Conservation (phyloP, 768 basidiomycete species). For the Austroboletus festivus region DNA sequence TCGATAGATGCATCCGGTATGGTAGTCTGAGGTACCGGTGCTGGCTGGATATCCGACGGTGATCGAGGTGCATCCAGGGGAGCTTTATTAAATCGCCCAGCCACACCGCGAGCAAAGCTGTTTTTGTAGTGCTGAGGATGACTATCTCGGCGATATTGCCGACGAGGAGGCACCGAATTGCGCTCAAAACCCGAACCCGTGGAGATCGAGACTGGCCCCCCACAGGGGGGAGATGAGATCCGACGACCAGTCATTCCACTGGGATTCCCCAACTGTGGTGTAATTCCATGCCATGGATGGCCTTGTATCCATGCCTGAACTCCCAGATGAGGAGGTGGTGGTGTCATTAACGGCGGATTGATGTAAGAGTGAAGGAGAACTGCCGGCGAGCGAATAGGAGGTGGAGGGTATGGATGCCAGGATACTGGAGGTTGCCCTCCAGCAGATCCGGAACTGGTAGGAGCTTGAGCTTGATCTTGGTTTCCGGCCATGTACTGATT, state of each 20-base stretch:
- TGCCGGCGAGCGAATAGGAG: constrained; percentile 31
- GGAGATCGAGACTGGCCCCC: constrained; percentile 12
- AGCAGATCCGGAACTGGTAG: constrained; percentile 19
- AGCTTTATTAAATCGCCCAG: constrained; percentile 19
- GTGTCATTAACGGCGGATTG: constrained; percentile 19
- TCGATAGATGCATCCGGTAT: constrained; percentile 11
- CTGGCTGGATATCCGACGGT: constrained; percentile 15
- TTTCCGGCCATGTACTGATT: constrained; percentile 62
- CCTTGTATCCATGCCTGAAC: constrained; percentile 27
- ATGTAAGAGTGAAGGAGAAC: constrained; percentile 31
- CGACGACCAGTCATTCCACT: constrained; percentile 16
- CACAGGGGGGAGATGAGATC: constrained; percentile 11
- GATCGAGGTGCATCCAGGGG: constrained; percentile 17
- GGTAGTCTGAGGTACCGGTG: constrained; percentile 5
- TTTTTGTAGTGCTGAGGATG: constrained; percentile 28
- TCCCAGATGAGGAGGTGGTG: constrained; percentile 18
- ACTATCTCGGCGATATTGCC: constrained; percentile 32
- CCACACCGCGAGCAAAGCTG: constrained; percentile 17
- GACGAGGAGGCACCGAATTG: constrained; percentile 24
- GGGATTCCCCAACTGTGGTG: constrained; percentile 14
- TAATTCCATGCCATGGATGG: constrained; percentile 22
- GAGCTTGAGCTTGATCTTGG: constrained; percentile 26
- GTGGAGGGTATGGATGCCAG: constrained; percentile 35
- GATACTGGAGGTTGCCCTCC: constrained; percentile 29
- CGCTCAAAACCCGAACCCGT: constrained; percentile 22